Evolutionary conservation across 306 rosid genomes (phyloP).

Genomic region (Comarum palustre): DNA sequence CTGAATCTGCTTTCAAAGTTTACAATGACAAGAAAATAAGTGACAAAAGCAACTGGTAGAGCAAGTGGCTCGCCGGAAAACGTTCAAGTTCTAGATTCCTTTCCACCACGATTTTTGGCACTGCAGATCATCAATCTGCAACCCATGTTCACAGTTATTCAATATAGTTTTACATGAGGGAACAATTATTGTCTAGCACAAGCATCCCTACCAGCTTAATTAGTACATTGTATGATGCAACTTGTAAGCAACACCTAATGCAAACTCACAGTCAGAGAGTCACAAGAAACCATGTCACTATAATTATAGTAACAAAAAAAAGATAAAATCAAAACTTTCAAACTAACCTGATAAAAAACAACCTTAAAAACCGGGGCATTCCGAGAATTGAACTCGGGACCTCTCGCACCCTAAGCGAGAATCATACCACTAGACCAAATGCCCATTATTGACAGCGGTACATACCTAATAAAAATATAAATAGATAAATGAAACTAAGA

Average conservation of each 20-base stretch:
- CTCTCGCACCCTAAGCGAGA: conserved; percentile 43
- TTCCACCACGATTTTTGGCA: not conserved
- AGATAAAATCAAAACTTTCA: too few species aligned
- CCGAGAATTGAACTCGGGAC: conserved; percentile 43
- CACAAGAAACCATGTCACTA: too few species aligned
- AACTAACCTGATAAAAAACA: too few species aligned
- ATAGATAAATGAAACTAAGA: not conserved
- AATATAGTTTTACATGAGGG: not conserved
- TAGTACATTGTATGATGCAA: not conserved
- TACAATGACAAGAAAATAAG: not conserved
- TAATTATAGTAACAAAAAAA: too few species aligned
- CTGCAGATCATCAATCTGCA: not conserved
- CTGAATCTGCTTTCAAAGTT: conserved; percentile 48
- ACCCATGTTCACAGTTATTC: not conserved
- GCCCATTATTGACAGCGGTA: too few species aligned
- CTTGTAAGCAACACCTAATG: not conserved
- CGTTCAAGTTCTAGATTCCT: not conserved
- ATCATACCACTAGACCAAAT: conserved; percentile 40
- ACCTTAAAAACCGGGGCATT: too few species aligned
- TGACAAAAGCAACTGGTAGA: not conserved
- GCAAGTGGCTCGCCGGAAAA: not conserved
- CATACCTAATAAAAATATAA: too few species aligned
- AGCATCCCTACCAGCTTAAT: not conserved
- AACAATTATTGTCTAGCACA: not conserved
- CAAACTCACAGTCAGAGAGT: too few species aligned